These are phyloP conservation scores for Entamoeba nuttalli DNA, from an alignment of 208 protist genomes.

Conservation along the genomic window DNA sequence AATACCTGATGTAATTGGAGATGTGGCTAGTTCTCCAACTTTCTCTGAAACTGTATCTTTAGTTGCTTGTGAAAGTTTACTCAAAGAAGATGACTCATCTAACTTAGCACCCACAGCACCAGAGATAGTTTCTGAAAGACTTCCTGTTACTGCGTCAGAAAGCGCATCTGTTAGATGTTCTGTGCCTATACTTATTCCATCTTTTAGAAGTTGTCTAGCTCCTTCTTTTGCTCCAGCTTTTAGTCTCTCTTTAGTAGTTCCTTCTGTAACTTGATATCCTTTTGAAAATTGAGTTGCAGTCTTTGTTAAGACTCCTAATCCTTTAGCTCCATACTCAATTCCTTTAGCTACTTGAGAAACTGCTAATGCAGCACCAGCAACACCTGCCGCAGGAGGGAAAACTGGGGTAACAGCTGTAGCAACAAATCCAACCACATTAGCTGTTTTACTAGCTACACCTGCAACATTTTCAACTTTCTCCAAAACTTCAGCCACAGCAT, in stretches of 20 bases:
- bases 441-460: not conserved
- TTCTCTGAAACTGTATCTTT: too few relatives aligned
- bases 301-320: not conserved
- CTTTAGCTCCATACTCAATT: not conserved
- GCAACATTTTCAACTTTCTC: not conserved
- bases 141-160: too few relatives aligned
- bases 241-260: not conserved
- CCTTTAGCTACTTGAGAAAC: not conserved
- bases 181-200: not conserved
- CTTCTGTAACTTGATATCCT: not conserved
- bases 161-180: too few relatives aligned
- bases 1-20: too few relatives aligned
- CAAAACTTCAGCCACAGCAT: not conserved
- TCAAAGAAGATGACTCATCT: too few relatives aligned
- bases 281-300: not conserved
- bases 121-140: too few relatives aligned
- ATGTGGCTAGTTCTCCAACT: too few relatives aligned
- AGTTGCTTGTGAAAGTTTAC: too few relatives aligned
- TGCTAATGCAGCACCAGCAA: not conserved
- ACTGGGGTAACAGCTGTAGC: not conserved
- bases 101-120: too few relatives aligned
- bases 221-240: not conserved
- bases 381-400: not conserved
- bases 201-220: not conserved
- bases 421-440: not conserved